Percentiles rank a stretch among this genome's conserved stretches.
Evolutionary conservation across 352 stramenopile species (phyloP).

Genomic region (Globisporangium canariense): DNA sequence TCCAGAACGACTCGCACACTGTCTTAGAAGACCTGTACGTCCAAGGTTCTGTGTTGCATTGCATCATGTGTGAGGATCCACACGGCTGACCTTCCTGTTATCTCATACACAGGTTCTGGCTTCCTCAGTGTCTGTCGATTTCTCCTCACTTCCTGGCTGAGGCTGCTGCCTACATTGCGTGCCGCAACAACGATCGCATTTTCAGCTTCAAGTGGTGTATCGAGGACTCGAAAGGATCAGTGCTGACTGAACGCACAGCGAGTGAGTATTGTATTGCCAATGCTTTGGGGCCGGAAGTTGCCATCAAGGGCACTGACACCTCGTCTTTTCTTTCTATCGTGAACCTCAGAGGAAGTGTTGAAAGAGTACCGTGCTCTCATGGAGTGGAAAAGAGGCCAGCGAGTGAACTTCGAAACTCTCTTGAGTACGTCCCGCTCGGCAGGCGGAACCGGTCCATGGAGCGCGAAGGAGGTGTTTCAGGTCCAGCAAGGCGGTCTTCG

Average conservation of each 20-base stretch:
- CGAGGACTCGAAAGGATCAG: conserved; percentile 35
- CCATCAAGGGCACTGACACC: neutral
- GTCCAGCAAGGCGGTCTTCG: conserved; percentile 58
- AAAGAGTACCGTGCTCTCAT: conserved; percentile 55
- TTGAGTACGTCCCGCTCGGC: conserved; percentile 25
- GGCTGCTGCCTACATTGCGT: conserved; percentile 73
- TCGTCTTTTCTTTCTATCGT: neutral
- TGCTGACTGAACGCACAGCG: conserved; percentile 66
- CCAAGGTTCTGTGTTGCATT: neutral
- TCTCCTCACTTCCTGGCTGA: conserved; percentile 60
- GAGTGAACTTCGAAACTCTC: conserved; percentile 54
- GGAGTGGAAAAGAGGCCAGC: conserved; percentile 67
- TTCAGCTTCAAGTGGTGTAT: conserved; percentile 81
- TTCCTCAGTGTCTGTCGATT: conserved; percentile 56
- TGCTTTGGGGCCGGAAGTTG: neutral
- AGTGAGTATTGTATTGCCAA: conserved; percentile 32
- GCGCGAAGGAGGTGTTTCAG: conserved; percentile 49
- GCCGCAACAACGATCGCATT: conserved; percentile 65
- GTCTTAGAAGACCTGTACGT: conserved; percentile 68
- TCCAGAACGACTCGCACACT: conserved; percentile 46
- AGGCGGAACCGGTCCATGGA: conserved; percentile 29
- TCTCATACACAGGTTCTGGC: conserved; percentile 46
- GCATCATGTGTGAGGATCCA: neutral
- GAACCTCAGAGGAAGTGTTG: conserved; percentile 51
- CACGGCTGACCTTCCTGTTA: neutral